Evolutionary conservation across 495 filamentous ascomycete species (phyloP).

Genomic region (Cudoniella acicularis): DNA sequence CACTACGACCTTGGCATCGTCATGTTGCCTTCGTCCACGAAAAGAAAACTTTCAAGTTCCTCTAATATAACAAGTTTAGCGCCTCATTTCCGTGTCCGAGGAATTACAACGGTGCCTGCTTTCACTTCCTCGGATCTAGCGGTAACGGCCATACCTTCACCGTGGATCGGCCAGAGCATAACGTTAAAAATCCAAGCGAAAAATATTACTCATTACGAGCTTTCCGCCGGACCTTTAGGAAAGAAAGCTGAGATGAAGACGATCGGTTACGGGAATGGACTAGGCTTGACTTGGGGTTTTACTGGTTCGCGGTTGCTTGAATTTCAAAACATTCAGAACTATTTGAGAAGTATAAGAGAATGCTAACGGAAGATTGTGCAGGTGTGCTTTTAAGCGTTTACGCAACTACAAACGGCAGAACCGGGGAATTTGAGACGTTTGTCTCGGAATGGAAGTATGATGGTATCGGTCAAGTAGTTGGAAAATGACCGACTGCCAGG

Average conservation of each 20-base stretch:
- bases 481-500: no score
- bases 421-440: slow-evolving; percentile 38
- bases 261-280: slow-evolving; percentile 7
- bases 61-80: background rate
- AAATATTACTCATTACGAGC: slow-evolving; percentile 6
- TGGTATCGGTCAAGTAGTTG: slow-evolving; percentile 36
- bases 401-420: slow-evolving; percentile 45
- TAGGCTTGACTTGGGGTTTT: slow-evolving; percentile 20
- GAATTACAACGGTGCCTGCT: slow-evolving; percentile 11
- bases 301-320: slow-evolving; percentile 15
- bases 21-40: background rate
- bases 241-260: background rate
- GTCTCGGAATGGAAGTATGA: slow-evolving; percentile 44
- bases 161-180: slow-evolving; percentile 1
- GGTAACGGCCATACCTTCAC: background rate
- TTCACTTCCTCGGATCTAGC: slow-evolving; percentile 8
- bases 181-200: background rate
- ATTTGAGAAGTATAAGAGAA: background rate
- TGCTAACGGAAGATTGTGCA: background rate
- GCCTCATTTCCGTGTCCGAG: slow-evolving; percentile 11
- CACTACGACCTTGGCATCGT: slow-evolving; percentile 15
- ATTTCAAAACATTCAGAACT: background rate
- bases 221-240: slow-evolving; percentile 2
- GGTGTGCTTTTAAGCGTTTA: slow-evolving; percentile 41
- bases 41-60: background rate